Conservation (phyloP, 352 stramenopile species). For the Globisporangium megalacanthum region DNA sequence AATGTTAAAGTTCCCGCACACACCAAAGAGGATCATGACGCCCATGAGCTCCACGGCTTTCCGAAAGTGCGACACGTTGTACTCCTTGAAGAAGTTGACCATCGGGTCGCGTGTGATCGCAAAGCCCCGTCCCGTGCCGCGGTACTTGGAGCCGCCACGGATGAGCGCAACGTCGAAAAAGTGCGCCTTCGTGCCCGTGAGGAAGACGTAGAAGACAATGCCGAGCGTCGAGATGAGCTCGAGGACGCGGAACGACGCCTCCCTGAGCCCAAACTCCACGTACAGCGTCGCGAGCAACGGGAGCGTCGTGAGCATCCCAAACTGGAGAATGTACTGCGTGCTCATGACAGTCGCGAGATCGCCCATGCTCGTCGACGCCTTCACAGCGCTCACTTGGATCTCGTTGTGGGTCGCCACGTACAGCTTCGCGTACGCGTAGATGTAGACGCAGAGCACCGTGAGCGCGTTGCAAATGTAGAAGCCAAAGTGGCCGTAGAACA, state of each 20-base stretch:
- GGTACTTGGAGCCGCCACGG: constrained; percentile 82
- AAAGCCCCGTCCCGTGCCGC: constrained; percentile 81
- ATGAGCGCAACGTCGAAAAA: constrained; percentile 85
- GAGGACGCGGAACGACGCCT: constrained; percentile 66
- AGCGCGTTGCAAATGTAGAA: constrained; percentile 89
- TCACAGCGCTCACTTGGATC: constrained; percentile 50
- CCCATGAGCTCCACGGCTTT: constrained; percentile 84
- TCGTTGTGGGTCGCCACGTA: constrained; percentile 75
- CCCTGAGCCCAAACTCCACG: constrained; percentile 76
- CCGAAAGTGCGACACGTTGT: constrained; percentile 83
- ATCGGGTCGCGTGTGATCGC: constrained; percentile 82
- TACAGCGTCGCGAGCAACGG: constrained; percentile 73
- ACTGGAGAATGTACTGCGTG: constrained; percentile 85
- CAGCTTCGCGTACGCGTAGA: constrained; percentile 82
- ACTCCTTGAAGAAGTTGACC: constrained; percentile 88
- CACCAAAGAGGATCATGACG: constrained; percentile 77
- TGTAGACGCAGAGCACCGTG: constrained; percentile 83
- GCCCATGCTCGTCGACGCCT: constrained; percentile 51
- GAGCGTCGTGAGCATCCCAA: constrained; percentile 80
- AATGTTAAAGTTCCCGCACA: constrained; percentile 78
- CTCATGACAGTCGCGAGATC: constrained; percentile 74
- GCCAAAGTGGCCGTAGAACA: constrained; percentile 86
- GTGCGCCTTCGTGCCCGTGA: constrained; percentile 83
- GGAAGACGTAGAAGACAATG: constrained; percentile 86
- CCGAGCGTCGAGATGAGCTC: constrained; percentile 75